phyloP scores from a whole-genome alignment of 129 eudicot species.

The Flaveria brownii region DNA sequence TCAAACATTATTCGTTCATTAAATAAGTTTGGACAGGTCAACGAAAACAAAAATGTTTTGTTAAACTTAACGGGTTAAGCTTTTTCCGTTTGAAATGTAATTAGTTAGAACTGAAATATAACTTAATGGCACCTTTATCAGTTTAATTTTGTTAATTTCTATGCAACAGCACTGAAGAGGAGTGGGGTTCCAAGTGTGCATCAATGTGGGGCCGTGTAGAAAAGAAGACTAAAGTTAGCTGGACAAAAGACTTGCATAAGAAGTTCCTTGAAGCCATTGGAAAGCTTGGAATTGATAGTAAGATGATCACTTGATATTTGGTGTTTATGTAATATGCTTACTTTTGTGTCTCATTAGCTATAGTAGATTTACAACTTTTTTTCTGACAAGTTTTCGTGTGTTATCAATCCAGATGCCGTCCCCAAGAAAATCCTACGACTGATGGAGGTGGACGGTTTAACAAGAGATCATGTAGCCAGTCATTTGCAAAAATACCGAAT shows the following conservation, averaged over 20 bases:
- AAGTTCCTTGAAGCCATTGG: conserved; percentile 32
- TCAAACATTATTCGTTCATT: too few species aligned
- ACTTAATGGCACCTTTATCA: too few species aligned
- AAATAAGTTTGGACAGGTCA: too few species aligned
- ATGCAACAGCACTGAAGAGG: background rate
- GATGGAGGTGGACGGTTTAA: conserved; percentile 40
- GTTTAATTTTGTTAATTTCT: too few species aligned
- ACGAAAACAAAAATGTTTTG: too few species aligned
- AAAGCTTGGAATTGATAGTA: conserved; percentile 36
- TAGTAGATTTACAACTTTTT: background rate
- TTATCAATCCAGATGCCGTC: conserved; percentile 23
- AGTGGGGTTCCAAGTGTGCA: conserved; percentile 11
- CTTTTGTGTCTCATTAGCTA: background rate
- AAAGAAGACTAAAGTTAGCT: conserved; percentile 16
- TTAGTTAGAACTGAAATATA: too few species aligned
- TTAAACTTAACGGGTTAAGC: too few species aligned
- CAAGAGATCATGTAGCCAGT: conserved; percentile 40
- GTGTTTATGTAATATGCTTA: background rate
- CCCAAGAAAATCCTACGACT: conserved; percentile 27
- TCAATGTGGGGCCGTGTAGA: background rate
- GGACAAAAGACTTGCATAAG: conserved; percentile 28
- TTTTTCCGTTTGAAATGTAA: too few species aligned
- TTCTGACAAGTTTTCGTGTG: background rate
- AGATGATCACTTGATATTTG: background rate
- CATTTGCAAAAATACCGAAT: conserved; percentile 39